phyloP scores from a whole-genome alignment of 192 early-diverging fungal genomes.

The Phlyctochytrium bullatum region DNA sequence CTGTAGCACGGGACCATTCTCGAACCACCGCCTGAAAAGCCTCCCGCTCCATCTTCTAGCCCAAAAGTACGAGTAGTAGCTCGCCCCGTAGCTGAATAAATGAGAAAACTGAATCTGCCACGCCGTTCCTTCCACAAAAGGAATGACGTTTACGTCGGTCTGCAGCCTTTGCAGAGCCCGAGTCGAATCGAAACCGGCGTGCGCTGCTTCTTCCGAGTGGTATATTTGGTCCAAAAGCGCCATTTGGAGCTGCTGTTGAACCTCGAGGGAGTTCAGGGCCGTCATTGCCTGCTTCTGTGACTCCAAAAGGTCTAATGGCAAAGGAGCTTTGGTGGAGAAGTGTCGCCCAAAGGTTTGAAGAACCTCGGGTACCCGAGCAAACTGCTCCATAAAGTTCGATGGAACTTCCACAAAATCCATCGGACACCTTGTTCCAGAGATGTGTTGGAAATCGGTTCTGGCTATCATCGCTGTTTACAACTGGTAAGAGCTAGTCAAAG shows the following conservation, averaged over 20 bases:
- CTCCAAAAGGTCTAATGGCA: constrained; percentile 41
- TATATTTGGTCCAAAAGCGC: constrained; percentile 88
- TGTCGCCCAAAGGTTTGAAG: constrained; percentile 74
- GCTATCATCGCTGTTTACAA: constrained; percentile 73
- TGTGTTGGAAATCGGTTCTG: constrained; percentile 93
- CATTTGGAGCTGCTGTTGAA: constrained; percentile 87
- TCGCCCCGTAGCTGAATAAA: constrained; percentile 85
- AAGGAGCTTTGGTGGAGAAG: constrained; percentile 62
- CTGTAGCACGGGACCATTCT: constrained; percentile 28
- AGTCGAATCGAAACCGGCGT: constrained; percentile 52
- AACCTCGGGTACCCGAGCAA: constrained; percentile 73
- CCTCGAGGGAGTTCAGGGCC: constrained; percentile 69
- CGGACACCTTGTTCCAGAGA: constrained; percentile 89
- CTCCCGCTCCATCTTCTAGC: constrained; percentile 74
- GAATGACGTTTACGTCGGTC: constrained; percentile 61
- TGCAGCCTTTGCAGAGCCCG: constrained; percentile 61
- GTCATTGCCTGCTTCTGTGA: constrained; percentile 37
- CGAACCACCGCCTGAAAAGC: constrained; percentile 74
- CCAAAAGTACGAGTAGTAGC: constrained; percentile 96
- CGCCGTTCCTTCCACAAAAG: constrained; percentile 65
- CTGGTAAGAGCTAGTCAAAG: neutral
- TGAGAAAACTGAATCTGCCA: constrained; percentile 95
- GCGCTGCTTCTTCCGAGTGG: constrained; percentile 44
- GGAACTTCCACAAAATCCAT: constrained; percentile 98
- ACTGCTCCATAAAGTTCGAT: constrained; percentile 92